Evolutionary conservation across 306 rosid species (phyloP), one percentile per base, ranked within the genome.

Genomic region (Begonia loranthoides): DNA sequence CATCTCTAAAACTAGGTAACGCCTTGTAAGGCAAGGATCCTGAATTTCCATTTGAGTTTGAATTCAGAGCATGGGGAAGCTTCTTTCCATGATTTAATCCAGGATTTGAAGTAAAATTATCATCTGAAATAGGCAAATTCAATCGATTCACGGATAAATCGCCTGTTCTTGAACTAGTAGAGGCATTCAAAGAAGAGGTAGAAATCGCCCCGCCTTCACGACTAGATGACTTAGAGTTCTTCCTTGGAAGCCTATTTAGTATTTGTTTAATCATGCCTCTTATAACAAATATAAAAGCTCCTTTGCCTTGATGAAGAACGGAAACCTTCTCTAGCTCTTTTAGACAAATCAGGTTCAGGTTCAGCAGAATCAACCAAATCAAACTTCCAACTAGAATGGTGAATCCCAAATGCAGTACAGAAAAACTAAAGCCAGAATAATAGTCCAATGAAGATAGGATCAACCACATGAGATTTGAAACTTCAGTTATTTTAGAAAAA

Each of bases 201-300:
- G 78, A 64, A 10, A 77, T 54, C 49, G 83, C 92, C 55, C 83
- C 92, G 64, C 95, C 97, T 66, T 77, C 95, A 10, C 82, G 83
- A 72, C 67, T 74, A 15, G 65, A 69, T 3, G 95, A 72, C 78
- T 76, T 90, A 4, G 90, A 80, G 54, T 89, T 80, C 76, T 90
- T 90, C 57, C 84, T 70, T 16, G 97, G 97, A 54, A 90, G 72
- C 87, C 73, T 85, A 76, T 85, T 85, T 17, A 90, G 59, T 70
- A 90, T 73, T 71, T 85, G 79, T 68, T 90, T 90, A 78, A 90
- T 80, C 97, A 90, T 90, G 75, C 61, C 87, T 86, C 51, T 58
- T 72, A 44, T 41, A 53, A 51, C 34, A 70, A 68, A 57, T 49
- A 51, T 22, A 75, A 41, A 56, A 45, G 48, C 41, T 49, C 60